Evolutionary conservation across 257 asterid species (phyloP), one percentile per base, ranked within the genome.

Genomic region (Solanum bukasovii): DNA sequence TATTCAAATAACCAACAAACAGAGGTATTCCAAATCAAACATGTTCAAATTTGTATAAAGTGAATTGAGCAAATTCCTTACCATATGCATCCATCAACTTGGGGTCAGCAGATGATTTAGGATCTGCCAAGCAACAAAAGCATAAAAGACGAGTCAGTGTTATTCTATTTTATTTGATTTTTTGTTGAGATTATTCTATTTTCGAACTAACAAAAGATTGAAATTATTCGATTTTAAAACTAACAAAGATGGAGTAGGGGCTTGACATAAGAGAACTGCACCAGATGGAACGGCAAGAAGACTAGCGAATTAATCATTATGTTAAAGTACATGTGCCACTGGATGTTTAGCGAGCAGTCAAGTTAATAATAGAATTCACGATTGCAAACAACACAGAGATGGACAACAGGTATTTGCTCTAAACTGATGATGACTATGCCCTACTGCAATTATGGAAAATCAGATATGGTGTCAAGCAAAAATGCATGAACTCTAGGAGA

Each of bases 81-180:
- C 99, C 99, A 65, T 89, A 92, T 34, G 98, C 94, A 85, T 96
- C 99, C 84, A 81, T 79, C 91, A 91, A 93, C 92, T 95, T 97
- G 87, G 96, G 94, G 89, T 97, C 99, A 72, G 91, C 95, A 88
- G 94, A 81, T 75, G 94, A 91, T 89, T 95, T 97, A 88, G 98
- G 93, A 92, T 95, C 99, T 97, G 93, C 95, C 92, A 91, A 86
- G 82, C 72, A 87, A 88, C 77, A 88, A 88, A 52, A 81, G 84
- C 37, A 88, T 65, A 86, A 91, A 87, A 14, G 3, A 87, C 49
- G 84, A 84, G 82, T 44, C 34, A 77, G n/a, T 35, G 40, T 71
- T 33, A 23, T n/a, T 35, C 31, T 65, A n/a, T 23, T 70, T 29
- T 31, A 5, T 34, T 73, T 34, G 14, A 6, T 7, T 34, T 73